Evolutionary conservation across 352 stramenopile species (phyloP).

Genomic region (Phytophthora citricola): DNA sequence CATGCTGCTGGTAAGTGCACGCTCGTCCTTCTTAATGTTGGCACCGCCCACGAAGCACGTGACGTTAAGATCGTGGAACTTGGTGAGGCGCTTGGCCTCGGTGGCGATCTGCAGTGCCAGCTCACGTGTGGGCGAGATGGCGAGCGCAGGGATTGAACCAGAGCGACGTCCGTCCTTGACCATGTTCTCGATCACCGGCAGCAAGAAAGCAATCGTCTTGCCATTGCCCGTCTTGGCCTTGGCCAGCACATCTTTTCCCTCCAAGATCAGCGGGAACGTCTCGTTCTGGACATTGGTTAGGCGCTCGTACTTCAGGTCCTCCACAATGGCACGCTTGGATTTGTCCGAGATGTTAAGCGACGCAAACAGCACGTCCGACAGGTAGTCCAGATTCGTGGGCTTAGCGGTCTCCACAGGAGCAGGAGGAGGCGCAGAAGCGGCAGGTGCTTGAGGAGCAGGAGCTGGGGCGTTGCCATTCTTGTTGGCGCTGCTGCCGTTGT

Average conservation of each 20-base stretch:
- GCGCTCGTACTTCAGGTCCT: conserved; percentile 86
- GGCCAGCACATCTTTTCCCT: conserved; percentile 91
- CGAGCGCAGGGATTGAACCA: conserved; percentile 91
- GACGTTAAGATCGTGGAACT: conserved; percentile 81
- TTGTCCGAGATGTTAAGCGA: conserved; percentile 63
- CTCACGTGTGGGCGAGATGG: conserved; percentile 96
- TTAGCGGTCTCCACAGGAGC: conserved; percentile 10
- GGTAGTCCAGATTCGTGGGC: conserved; percentile 49
- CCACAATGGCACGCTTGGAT: conserved; percentile 73
- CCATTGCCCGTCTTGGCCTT: conserved; percentile 92
- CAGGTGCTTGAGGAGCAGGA: not conserved
- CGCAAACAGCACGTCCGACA: conserved; percentile 64
- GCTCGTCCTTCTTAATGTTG: conserved; percentile 81
- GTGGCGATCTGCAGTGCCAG: conserved; percentile 95
- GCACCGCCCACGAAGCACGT: conserved; percentile 89
- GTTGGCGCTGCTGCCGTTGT: conserved; percentile 5
- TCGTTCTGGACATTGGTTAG: conserved; percentile 92
- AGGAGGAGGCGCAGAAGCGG: conserved; percentile 4
- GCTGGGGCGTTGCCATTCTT: conserved; percentile 6
- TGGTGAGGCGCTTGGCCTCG: conserved; percentile 88
- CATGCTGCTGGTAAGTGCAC: conserved; percentile 37
- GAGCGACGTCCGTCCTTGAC: conserved; percentile 56
- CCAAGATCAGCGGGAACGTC: conserved; percentile 74
- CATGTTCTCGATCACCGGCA: conserved; percentile 84
- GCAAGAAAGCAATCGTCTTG: conserved; percentile 91